Conservation (phyloP, 1,139 yeast genomes). For the Spencermartinsiella ligniputridi region DNA sequence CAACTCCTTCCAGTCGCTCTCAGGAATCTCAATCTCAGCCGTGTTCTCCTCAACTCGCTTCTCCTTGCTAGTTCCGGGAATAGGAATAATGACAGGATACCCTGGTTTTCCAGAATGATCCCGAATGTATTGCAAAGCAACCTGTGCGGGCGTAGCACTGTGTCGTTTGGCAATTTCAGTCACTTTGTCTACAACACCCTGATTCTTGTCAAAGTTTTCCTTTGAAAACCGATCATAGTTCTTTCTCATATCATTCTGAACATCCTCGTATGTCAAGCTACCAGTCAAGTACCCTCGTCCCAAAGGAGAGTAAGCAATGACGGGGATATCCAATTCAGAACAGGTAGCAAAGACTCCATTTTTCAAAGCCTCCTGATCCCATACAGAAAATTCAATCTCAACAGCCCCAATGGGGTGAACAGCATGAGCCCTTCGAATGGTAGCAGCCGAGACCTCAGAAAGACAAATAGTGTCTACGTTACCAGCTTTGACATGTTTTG, state of each 20-base stretch:
- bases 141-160: conserved; percentile 54
- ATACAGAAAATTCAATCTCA: conserved; percentile 72
- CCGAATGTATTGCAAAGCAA: conserved; percentile 70
- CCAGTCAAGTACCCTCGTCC: conserved; percentile 80
- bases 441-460: conserved; percentile 61
- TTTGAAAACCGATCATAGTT: conserved; percentile 54
- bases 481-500: conserved; percentile 29
- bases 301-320: conserved; percentile 78
- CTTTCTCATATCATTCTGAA: conserved; percentile 53
- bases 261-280: conserved; percentile 26
- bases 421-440: conserved; percentile 53
- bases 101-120: conserved; percentile 35
- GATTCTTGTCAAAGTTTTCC: conserved; percentile 53
- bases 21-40: conserved; percentile 44
- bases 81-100: conserved; percentile 63
- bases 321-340: conserved; percentile 54
- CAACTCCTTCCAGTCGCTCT: conserved; percentile 46
- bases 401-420: conserved; percentile 56
- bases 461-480: conserved; percentile 58
- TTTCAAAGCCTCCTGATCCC: conserved; percentile 51
- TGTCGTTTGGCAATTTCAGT: conserved; percentile 41
- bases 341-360: conserved; percentile 59
- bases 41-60: conserved; percentile 59
- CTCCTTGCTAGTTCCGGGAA: conserved; percentile 66
- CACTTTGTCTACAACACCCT: conserved; percentile 46